Base-by-base conservation (phyloP, 331 rosid genomes). In the Saraca asoca region DNA sequence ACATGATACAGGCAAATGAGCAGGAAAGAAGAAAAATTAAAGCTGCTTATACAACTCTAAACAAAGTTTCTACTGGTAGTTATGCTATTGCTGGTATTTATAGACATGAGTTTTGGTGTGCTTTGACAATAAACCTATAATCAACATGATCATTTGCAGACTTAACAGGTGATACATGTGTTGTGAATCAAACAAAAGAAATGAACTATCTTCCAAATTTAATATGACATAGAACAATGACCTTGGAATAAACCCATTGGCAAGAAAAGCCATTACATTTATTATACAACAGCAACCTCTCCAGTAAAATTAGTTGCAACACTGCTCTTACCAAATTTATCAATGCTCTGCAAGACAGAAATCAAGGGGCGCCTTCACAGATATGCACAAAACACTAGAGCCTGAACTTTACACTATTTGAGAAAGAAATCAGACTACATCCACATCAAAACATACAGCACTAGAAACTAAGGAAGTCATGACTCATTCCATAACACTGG, bases 1-100 rank as follows among this genome's bases (percentile, higher is more conserved):
- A 54, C 16, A 59, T 24, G 31, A 56, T 52, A 71, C 45, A 73
- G 50, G 59, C 54, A 59, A 62, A 65, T 46, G 63, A 79, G 62
- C 17, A 73, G 31, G 67, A 12, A 72, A 16, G 14, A 65, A 58
- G 34, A 76, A 15, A 9, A 14, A 31, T 34, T 44, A 52, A 57
- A 64, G 34, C 10, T 17, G 46, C 39, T 58, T 17, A 45, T 13
- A n/a, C 68, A 53, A 50, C 49, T 5, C 6, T 54, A 64, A 52
- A 52, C 45, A 44, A 69, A 42, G 54, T 15, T 14, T 38, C 29
- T 37, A 39, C 17, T 5, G 34, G 16, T 62, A 44, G 35, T 38
- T 18, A 71, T 41, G 16, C 31, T 24, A 8, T 39, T 5, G 11
- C 64, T 46, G 12, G 52, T 15, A 58, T 48, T 6, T 24, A 56